Conservation (phyloP, 768 basidiomycete genomes). For the Flagelloscypha sp. region DNA sequence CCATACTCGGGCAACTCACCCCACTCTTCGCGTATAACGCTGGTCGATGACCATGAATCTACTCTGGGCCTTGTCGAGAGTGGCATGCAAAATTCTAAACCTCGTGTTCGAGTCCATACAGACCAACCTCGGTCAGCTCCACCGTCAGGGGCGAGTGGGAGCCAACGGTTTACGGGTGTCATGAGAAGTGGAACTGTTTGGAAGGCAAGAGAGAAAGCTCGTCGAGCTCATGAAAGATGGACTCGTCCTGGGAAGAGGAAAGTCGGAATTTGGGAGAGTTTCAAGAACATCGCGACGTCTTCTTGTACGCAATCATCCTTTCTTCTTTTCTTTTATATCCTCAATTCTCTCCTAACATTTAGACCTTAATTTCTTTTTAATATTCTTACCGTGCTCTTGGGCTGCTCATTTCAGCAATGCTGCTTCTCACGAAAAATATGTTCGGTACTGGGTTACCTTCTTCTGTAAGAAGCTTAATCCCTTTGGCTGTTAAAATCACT, state of each 20-base stretch:
- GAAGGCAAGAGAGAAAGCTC: too few species aligned
- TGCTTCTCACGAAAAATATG: conserved; percentile 2
- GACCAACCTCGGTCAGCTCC: too few species aligned
- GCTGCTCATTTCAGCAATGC: conserved; percentile 36
- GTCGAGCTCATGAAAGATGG: too few species aligned
- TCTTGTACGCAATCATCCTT: conserved; percentile 36
- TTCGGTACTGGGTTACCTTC: background rate
- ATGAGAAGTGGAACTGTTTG: too few species aligned
- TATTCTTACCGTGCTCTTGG: conserved; percentile 58
- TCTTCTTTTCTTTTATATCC: conserved; percentile 5
- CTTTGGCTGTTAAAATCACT: conserved; percentile 2
- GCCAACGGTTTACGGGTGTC: too few species aligned
- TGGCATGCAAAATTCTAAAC: too few species aligned
- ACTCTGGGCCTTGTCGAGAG: too few species aligned
- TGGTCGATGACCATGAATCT: too few species aligned
- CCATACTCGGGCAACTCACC: too few species aligned
- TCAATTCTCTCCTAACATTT: conserved; percentile 2
- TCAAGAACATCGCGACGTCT: conserved; percentile 38
- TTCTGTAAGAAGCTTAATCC: background rate
- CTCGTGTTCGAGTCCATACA: too few species aligned
- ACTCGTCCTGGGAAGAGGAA: conserved; percentile 39
- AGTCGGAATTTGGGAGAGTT: conserved; percentile 34
- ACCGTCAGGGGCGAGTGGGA: too few species aligned
- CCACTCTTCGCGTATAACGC: too few species aligned
- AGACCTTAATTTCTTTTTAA: conserved; percentile 54